Percentiles rank a stretch among this genome's conserved stretches.
Evolutionary conservation across 2,329 filamentous ascomycete species (phyloP).

Genomic region (Phialocephala sp.): DNA sequence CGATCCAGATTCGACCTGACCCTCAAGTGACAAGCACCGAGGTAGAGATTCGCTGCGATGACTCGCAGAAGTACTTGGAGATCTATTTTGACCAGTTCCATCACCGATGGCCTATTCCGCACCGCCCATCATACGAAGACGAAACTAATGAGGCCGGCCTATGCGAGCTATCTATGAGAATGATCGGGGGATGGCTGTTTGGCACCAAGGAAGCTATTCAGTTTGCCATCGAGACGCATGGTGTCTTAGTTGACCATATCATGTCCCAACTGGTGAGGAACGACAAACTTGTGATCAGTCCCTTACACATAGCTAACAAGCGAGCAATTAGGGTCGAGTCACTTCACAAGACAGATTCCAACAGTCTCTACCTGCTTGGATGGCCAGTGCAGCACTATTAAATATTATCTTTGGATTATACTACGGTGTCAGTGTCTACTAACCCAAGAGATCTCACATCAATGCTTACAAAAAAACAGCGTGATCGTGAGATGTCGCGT

Average conservation of each 20-base stretch:
- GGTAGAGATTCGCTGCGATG: background rate
- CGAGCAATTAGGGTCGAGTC: constrained; percentile 28
- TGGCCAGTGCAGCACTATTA: constrained; percentile 46
- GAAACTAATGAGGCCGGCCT: constrained; percentile 33
- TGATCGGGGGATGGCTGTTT: constrained; percentile 49
- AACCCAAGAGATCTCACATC: background rate
- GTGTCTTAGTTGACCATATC: constrained; percentile 40
- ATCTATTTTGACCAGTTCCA: constrained; percentile 50
- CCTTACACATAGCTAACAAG: background rate
- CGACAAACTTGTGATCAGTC: background rate
- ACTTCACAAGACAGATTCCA: constrained; percentile 41
- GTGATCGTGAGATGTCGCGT: constrained; percentile 42
- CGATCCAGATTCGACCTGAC: constrained; percentile 27
- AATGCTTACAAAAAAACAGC: constrained; percentile 35
- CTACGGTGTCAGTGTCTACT: constrained; percentile 29
- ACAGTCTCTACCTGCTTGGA: constrained; percentile 24
- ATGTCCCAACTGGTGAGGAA: constrained; percentile 34
- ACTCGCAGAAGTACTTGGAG: constrained; percentile 28
- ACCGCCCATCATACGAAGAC: constrained; percentile 45
- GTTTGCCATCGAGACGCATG: constrained; percentile 43
- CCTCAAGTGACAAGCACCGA: background rate
- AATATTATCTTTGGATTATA: constrained; percentile 49
- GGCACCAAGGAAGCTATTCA: constrained; percentile 39
- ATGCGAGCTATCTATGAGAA: constrained; percentile 41
- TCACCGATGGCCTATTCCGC: constrained; percentile 49